Evolutionary conservation across 2,329 filamentous ascomycete genomes (phyloP).

Genomic region (Penicillium occitanis): DNA sequence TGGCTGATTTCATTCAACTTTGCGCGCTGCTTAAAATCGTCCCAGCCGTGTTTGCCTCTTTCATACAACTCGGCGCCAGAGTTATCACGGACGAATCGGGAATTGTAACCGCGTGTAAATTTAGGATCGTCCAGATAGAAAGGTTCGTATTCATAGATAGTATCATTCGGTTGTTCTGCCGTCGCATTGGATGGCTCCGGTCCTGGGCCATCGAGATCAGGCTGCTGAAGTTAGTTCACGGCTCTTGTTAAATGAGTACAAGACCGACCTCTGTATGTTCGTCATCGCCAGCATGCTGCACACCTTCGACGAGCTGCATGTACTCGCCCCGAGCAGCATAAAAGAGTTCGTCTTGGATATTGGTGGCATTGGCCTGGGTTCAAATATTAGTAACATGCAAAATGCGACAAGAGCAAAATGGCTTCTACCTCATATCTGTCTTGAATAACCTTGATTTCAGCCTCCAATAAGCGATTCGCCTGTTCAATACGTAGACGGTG

Average conservation of each 20-base stretch:
- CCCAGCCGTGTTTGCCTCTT: constrained; percentile 39
- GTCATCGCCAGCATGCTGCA: constrained; percentile 42
- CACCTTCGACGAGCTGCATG: constrained; percentile 41
- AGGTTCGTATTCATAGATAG: constrained; percentile 33
- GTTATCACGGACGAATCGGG: constrained; percentile 36
- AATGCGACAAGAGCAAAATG: not conserved
- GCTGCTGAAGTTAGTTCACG: constrained; percentile 13
- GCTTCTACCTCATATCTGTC: constrained; percentile 33
- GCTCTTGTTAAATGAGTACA: not conserved
- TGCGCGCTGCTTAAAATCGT: constrained; percentile 42
- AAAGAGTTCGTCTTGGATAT: constrained; percentile 41
- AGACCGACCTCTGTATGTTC: constrained; percentile 38
- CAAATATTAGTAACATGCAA: constrained; percentile 9
- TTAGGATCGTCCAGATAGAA: constrained; percentile 28
- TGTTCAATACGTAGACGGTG: constrained; percentile 36
- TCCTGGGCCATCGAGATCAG: constrained; percentile 14
- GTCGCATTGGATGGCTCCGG: not conserved
- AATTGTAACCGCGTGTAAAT: constrained; percentile 37
- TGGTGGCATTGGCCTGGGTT: constrained; percentile 28
- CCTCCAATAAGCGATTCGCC: constrained; percentile 32
- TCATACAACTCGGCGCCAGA: constrained; percentile 37
- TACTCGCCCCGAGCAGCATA: constrained; percentile 42
- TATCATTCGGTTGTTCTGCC: constrained; percentile 31
- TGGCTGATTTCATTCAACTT: constrained; percentile 41
- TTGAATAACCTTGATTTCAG: constrained; percentile 36